phyloP scores from a whole-genome alignment of 2,329 filamentous ascomycete species.

The Colletotrichum phormii region DNA sequence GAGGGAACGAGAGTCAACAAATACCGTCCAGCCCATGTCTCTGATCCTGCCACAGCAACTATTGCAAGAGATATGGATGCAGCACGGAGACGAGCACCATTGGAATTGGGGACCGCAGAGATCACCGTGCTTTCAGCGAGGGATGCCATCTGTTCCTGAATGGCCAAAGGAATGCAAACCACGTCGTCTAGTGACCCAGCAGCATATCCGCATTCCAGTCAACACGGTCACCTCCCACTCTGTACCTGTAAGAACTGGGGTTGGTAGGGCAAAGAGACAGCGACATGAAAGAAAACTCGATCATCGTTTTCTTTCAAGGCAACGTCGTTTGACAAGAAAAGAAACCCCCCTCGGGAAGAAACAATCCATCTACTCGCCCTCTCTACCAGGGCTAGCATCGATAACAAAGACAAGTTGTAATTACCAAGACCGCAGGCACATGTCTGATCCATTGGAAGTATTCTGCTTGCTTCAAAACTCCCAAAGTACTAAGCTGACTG shows the following conservation, averaged over 20 bases:
- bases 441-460: neutral
- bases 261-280: constrained; percentile 12
- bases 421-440: neutral
- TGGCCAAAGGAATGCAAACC: constrained; percentile 33
- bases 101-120: constrained; percentile 32
- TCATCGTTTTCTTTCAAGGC: constrained; percentile 10
- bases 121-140: constrained; percentile 34
- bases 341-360: neutral
- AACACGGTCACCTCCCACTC: neutral
- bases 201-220: constrained; percentile 36
- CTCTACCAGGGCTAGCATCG: neutral
- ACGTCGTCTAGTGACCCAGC: constrained; percentile 33
- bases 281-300: constrained; percentile 17
- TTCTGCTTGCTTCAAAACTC: neutral
- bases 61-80: constrained; percentile 31
- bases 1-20: constrained; percentile 37
- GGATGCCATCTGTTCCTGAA: constrained; percentile 23
- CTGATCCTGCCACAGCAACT: constrained; percentile 35
- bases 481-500: neutral
- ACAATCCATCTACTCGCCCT: constrained; percentile 21
- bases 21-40: constrained; percentile 34
- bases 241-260: constrained; percentile 22
- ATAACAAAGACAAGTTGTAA: constrained; percentile 22
- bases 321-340: constrained; percentile 21
- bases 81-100: constrained; percentile 22